Evolutionary conservation across 2,329 filamentous ascomycete species (phyloP).

Genomic region (Diaporthe citrichinensis): DNA sequence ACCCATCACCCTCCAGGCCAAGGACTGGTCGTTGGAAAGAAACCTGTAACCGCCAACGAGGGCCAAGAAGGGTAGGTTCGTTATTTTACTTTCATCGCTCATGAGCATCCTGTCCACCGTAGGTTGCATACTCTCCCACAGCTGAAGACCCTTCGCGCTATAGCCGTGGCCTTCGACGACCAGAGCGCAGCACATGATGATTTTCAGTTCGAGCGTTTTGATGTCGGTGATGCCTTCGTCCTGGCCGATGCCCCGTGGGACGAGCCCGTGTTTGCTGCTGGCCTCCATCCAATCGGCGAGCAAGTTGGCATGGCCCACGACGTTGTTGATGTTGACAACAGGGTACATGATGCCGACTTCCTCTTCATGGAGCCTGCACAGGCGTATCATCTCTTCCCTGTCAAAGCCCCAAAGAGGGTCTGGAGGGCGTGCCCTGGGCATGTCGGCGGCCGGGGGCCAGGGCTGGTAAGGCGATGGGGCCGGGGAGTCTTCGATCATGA

Average conservation of each 20-base stretch:
- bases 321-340: slow-evolving; percentile 79
- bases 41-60: slow-evolving; percentile 80
- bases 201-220: slow-evolving; percentile 80
- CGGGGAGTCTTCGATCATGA: slow-evolving; percentile 52
- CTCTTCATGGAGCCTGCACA: slow-evolving; percentile 87
- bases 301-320: slow-evolving; percentile 78
- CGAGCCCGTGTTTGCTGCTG: slow-evolving; percentile 52
- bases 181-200: slow-evolving; percentile 84
- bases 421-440: slow-evolving; percentile 48
- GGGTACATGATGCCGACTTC: slow-evolving; percentile 96
- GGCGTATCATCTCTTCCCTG: slow-evolving; percentile 83
- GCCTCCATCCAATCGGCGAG: slow-evolving; percentile 81
- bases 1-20: slow-evolving; percentile 90
- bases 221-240: slow-evolving; percentile 61
- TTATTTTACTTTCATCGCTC: slow-evolving; percentile 64
- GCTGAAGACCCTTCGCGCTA: slow-evolving; percentile 78
- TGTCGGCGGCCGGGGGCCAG: slow-evolving; percentile 39
- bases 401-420: slow-evolving; percentile 87
- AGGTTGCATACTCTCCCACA: slow-evolving; percentile 84
- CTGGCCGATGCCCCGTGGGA: slow-evolving; percentile 48
- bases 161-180: slow-evolving; percentile 84
- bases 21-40: slow-evolving; percentile 85
- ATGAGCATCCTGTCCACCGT: slow-evolving; percentile 77
- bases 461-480: slow-evolving; percentile 52
- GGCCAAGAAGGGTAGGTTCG: slow-evolving; percentile 65